Evolutionary conservation across 2,329 filamentous ascomycete species (phyloP), one percentile per base, ranked within the genome.

Genomic region (Emmonsiellopsis sp.): DNA sequence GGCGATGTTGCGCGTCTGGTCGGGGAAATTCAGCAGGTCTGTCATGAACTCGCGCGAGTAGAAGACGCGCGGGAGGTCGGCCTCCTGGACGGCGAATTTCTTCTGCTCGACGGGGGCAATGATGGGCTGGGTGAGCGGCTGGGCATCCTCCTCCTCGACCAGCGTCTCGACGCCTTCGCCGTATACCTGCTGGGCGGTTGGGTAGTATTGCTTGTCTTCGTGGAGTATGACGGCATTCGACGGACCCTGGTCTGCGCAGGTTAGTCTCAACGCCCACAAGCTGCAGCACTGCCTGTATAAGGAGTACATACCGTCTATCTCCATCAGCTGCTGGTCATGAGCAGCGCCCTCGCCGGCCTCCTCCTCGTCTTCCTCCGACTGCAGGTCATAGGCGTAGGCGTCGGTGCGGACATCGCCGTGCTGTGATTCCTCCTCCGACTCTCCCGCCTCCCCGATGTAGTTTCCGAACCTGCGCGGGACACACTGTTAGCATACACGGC

Each of bases 181-280:
- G 68, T 97, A 98, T 42, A 95, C 85, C 70, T 98, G 93, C 66
- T 92, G 85, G 53, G 93, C 93, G n/a, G 91, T 95, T 33, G 93
- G 93, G 68, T 98, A 98, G 72, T 98, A 98, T 69, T 97, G 93
- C 71, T 98, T 98, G 74, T 98, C 93, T 77, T 98, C 93, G 73
- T 98, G 93, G 45, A 98, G 81, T 54, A 98, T 81, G n/a, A 98
- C 90, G 50, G 93, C 92, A 70, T 97, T 98, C 5, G 91, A 96
- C 3, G 92, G 88, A 11, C 87, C 90, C 48, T 91, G 86, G 69
- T 89, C 83, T 81, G 59, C 57, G 39, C 54, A 27, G 54, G 55
- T 71, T 54, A 70, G 67, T 53, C 52, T 56, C 27, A 36, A 17
- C 9, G 11, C 11, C 2, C 21, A 39, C n/a, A 21, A 40, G 13